Evolutionary conservation across 257 asterid species (phyloP).

Genomic region (Voacanga thouarsii): DNA sequence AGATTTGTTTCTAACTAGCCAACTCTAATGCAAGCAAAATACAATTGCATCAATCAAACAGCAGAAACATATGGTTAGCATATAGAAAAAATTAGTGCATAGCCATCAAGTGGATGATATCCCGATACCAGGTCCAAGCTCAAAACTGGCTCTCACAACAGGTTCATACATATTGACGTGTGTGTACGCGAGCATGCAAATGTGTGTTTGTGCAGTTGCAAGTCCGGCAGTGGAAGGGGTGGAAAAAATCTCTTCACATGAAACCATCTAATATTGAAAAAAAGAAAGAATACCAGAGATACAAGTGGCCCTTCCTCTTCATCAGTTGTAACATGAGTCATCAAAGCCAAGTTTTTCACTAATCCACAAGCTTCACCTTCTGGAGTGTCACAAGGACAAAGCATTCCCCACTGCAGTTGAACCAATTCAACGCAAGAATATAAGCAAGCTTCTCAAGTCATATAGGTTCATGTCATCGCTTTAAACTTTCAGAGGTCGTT

Average conservation of each 20-base stretch:
- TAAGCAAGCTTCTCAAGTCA: not conserved
- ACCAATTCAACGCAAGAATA: constrained; percentile 19
- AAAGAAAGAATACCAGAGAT: constrained; percentile 60
- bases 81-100: not conserved
- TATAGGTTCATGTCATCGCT: not conserved
- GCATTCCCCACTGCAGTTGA: constrained; percentile 90
- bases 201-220: not conserved
- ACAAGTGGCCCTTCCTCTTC: constrained; percentile 82
- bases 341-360: constrained; percentile 93
- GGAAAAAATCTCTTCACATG: not conserved
- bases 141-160: not conserved
- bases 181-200: not conserved
- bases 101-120: not conserved
- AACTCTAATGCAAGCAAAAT: not conserved
- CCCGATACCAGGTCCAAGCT: not conserved
- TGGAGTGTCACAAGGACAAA: constrained; percentile 99
- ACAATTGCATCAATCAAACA: not conserved
- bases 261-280: not conserved
- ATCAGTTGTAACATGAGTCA: constrained; percentile 98
- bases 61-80: not conserved
- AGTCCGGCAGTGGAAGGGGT: not conserved
- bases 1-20: not conserved
- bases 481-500: not conserved
- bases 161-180: not conserved
- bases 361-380: constrained; percentile 99